Evolutionary conservation across 305 asterid species (phyloP).

Genomic region (Fraxinus ornus): DNA sequence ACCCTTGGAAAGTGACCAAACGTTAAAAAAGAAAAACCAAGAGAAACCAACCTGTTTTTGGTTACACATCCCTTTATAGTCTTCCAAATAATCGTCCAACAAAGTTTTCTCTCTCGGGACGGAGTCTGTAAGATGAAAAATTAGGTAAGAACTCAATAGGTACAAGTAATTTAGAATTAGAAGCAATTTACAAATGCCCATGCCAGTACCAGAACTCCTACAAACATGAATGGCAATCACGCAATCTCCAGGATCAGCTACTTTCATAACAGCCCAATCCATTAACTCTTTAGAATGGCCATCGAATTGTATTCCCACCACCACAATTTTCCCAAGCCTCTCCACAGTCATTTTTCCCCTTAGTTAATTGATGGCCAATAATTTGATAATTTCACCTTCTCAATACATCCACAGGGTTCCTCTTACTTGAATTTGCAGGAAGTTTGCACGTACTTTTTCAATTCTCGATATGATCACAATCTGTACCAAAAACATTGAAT

Average conservation of each 20-base stretch:
- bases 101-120: slow-evolving; percentile 28
- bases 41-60: slow-evolving; percentile 37
- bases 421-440: slow-evolving; percentile 18
- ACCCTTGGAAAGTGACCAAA: neutral
- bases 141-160: neutral
- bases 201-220: slow-evolving; percentile 35
- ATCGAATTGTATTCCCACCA: slow-evolving; percentile 48
- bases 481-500: slow-evolving; percentile 33
- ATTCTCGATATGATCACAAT: neutral
- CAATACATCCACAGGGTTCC: slow-evolving; percentile 5
- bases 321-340: slow-evolving; percentile 36
- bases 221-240: slow-evolving; percentile 47
- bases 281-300: slow-evolving; percentile 39
- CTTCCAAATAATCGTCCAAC: slow-evolving; percentile 41
- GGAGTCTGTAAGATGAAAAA: slow-evolving; percentile 31
- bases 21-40: neutral
- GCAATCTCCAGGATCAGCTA: slow-evolving; percentile 45
- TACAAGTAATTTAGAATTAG: neutral
- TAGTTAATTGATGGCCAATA: slow-evolving; percentile 17
- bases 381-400: neutral
- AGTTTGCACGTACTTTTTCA: slow-evolving; percentile 1
- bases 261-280: slow-evolving; percentile 50
- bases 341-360: slow-evolving; percentile 43
- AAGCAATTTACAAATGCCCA: neutral
- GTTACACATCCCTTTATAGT: slow-evolving; percentile 35